These are phyloP conservation scores for Penicillium ochrochloron DNA, from an alignment of 495 filamentous ascomycete species.

Conservation along the genomic window DNA sequence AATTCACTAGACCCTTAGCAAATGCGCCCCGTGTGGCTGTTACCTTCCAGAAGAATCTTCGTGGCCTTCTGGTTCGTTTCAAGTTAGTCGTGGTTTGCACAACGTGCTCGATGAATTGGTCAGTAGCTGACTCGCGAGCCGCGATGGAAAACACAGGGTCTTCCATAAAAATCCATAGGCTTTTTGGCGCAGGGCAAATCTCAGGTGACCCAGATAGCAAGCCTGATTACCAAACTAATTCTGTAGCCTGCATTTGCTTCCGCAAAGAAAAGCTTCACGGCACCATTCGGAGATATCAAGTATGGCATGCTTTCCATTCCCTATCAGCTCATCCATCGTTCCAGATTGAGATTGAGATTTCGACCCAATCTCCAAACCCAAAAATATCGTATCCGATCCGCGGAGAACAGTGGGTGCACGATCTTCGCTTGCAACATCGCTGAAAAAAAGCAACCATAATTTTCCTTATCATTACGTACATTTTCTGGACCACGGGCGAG, in stretches of 20 bases:
- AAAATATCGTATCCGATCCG: background rate
- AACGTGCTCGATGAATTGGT: conserved; percentile 1
- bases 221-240: background rate
- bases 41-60: background rate
- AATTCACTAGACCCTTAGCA: background rate
- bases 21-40: background rate
- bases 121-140: background rate
- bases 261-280: background rate
- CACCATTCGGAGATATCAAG: background rate
- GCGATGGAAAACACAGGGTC: background rate
- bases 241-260: background rate
- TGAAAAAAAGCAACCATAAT: conserved; percentile 5
- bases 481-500: background rate
- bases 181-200: background rate
- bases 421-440: background rate
- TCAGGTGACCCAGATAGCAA: background rate
- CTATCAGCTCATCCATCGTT: background rate
- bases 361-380: background rate
- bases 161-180: background rate
- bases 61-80: background rate
- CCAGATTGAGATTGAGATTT: background rate
- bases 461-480: conserved; percentile 21
- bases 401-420: background rate
- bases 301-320: background rate
- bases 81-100: background rate